Percentiles rank a stretch among this genome's conserved stretches.
These are phyloP conservation scores for Xenosphaeropsis pyriputrescens DNA, from an alignment of 2,329 filamentous ascomycete genomes.

Conservation along the genomic window DNA sequence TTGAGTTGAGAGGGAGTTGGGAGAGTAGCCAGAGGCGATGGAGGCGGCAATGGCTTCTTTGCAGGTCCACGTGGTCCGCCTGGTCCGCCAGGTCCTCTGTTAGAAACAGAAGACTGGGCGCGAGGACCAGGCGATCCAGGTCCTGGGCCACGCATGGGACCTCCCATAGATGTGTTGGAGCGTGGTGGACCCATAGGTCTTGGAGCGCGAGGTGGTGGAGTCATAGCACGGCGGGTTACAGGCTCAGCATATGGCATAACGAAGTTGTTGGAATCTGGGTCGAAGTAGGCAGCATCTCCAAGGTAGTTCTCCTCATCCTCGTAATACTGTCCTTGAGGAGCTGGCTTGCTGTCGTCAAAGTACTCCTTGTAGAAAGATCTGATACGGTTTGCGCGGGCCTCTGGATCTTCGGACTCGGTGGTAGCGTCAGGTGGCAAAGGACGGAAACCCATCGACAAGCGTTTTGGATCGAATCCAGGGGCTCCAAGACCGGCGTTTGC, in stretches of 20 bases:
- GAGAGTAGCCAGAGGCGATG: constrained; percentile 56
- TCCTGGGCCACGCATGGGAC: constrained; percentile 6
- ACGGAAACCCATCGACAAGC: constrained; percentile 59
- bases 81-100: constrained; percentile 16
- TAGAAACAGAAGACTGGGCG: constrained; percentile 49
- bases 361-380: constrained; percentile 99
- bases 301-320: constrained; percentile 60
- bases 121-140: constrained; percentile 29
- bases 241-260: constrained; percentile 76
- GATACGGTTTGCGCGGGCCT: constrained; percentile 89
- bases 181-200: constrained; percentile 20
- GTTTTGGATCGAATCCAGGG: constrained; percentile 37
- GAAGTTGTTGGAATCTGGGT: constrained; percentile 54
- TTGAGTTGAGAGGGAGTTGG: constrained; percentile 76
- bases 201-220: constrained; percentile 58
- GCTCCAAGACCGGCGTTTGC: constrained; percentile 31
- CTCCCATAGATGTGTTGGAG: constrained; percentile 32
- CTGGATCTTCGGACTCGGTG: constrained; percentile 70
- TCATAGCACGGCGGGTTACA: constrained; percentile 84
- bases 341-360: constrained; percentile 67
- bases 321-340: constrained; percentile 38
- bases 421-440: constrained; percentile 80
- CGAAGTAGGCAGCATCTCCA: constrained; percentile 51
- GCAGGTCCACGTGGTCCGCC: constrained; percentile 20
- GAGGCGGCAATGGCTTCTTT: constrained; percentile 54